These are phyloP conservation scores for Rhizophora mangle DNA, from an alignment of 345 rosid genomes.

Conservation along the genomic window DNA sequence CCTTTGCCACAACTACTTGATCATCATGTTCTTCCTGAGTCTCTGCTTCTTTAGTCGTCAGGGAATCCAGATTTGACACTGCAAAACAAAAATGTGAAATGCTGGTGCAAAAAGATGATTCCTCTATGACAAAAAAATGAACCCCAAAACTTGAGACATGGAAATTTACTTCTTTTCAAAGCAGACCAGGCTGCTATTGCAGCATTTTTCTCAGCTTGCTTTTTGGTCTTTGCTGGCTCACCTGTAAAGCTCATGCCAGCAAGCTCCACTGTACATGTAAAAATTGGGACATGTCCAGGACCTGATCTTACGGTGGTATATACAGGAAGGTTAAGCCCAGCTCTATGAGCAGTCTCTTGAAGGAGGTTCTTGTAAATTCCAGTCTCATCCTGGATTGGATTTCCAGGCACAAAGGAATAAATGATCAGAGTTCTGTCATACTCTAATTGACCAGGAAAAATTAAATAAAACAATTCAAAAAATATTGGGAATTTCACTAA, in stretches of 20 bases:
- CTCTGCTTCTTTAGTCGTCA: conserved; percentile 32
- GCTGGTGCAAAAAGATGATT: not conserved
- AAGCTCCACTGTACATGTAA: conserved; percentile 59
- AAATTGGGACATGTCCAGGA: conserved; percentile 63
- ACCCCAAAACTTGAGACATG: not conserved
- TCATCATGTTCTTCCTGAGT: conserved; percentile 52
- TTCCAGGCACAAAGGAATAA: not conserved
- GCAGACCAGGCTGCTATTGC: conserved; percentile 77
- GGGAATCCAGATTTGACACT: conserved; percentile 46
- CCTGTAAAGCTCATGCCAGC: conserved; percentile 67
- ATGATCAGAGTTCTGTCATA: too few relatives aligned
- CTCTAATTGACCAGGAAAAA: too few relatives aligned
- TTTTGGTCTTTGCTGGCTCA: conserved; percentile 68
- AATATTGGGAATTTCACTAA: too few relatives aligned
- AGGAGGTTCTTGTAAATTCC: conserved; percentile 76
- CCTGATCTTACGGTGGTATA: conserved; percentile 72
- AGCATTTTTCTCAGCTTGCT: conserved; percentile 82
- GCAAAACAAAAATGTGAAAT: conserved; percentile 13
- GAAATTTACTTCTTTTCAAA: conserved; percentile 45
- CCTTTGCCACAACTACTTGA: conserved; percentile 50
- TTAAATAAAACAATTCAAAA: too few relatives aligned
- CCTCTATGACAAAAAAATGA: not conserved
- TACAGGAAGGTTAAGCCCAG: conserved; percentile 62
- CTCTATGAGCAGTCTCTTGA: conserved; percentile 75
- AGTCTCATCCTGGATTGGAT: conserved; percentile 58